Percentiles rank a stretch among this genome's conserved stretches.
Evolutionary conservation across 179 eudicot genomes (phyloP).

Genomic region (Amaranthus tricolor): DNA sequence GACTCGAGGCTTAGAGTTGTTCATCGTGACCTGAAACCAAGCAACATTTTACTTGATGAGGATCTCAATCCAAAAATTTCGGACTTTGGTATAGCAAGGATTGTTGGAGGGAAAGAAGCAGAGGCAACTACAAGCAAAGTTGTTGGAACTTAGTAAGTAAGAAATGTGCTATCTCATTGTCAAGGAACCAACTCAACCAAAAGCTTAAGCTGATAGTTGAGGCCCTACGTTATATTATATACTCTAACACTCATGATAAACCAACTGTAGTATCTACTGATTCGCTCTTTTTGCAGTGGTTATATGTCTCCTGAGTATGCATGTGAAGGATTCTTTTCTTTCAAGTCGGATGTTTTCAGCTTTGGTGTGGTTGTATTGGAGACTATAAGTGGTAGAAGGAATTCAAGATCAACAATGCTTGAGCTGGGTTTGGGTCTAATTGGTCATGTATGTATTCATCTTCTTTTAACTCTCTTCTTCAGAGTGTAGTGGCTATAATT

Average conservation of each 20-base stretch:
- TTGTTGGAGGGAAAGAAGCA: conserved; percentile 32
- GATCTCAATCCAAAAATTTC: conserved; percentile 30
- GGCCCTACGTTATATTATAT: no score
- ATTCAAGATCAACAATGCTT: conserved; percentile 21
- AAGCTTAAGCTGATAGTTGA: no score
- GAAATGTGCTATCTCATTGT: conserved; percentile 4
- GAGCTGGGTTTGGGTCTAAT: conserved; percentile 26
- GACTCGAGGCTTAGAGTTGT: conserved; percentile 23
- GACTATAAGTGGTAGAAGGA: conserved; percentile 31
- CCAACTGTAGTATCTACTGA: neutral
- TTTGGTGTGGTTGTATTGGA: conserved; percentile 33
- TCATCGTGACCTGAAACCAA: no score
- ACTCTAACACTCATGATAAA: no score
- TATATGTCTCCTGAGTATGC: conserved; percentile 35
- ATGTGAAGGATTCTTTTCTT: conserved; percentile 30
- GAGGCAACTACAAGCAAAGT: conserved; percentile 22
- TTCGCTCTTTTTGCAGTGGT: conserved; percentile 11
- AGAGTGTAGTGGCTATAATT: no score
- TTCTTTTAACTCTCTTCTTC: neutral
- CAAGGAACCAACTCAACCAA: no score
- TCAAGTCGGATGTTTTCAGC: conserved; percentile 35
- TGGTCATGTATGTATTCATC: conserved; percentile 24
- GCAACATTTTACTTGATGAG: conserved; percentile 16
- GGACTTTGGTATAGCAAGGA: conserved; percentile 36
- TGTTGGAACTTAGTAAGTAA: conserved; percentile 31